phyloP scores from a whole-genome alignment of 345 rosid genomes.

The Geranium rotundifolium region DNA sequence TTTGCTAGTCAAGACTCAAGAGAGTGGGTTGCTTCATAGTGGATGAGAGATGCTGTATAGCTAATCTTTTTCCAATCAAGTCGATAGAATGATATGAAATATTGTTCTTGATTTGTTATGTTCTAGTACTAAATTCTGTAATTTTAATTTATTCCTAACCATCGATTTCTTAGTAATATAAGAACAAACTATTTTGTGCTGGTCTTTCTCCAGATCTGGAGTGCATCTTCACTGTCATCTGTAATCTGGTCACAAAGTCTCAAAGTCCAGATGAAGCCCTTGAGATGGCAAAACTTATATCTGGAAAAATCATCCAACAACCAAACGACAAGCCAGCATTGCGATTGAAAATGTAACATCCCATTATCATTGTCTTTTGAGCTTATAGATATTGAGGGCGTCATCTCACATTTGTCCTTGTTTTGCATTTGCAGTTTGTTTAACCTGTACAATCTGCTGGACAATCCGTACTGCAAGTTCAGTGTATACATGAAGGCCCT shows the following conservation, averaged over 20 bases:
- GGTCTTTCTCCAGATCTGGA: conserved; percentile 57
- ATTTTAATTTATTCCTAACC: background rate
- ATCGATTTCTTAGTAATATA: background rate
- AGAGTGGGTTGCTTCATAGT: background rate
- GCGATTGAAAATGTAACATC: conserved; percentile 77
- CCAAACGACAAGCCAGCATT: conserved; percentile 76
- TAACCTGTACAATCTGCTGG: conserved; percentile 83
- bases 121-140: background rate
- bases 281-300: conserved; percentile 64
- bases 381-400: background rate
- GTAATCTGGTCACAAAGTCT: conserved; percentile 64
- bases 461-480: conserved; percentile 51
- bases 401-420: conserved; percentile 13
- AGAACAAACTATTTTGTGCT: background rate
- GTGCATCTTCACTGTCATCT: conserved; percentile 88
- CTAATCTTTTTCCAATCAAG: background rate
- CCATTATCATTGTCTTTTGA: conserved; percentile 1
- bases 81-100: background rate
- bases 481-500: conserved; percentile 74
- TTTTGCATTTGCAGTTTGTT: conserved; percentile 57
- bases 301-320: conserved; percentile 65
- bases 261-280: conserved; percentile 52
- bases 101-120: background rate
- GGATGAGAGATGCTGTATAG: background rate
- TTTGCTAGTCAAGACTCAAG: background rate